phyloP scores from a whole-genome alignment of 2,329 filamentous ascomycete genomes.

The Pseudocercospora musae region DNA sequence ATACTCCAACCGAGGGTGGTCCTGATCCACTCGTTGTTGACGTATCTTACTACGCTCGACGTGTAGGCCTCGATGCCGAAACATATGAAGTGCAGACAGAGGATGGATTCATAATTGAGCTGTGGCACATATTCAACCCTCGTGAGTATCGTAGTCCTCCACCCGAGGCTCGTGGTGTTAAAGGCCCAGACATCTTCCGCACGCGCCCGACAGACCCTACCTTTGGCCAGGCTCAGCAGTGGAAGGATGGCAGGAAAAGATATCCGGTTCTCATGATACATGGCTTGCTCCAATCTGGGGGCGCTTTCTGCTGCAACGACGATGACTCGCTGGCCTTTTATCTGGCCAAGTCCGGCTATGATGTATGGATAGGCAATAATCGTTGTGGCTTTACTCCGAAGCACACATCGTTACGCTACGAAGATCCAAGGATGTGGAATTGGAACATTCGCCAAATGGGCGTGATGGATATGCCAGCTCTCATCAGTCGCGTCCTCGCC shows the following conservation, averaged over 20 bases:
- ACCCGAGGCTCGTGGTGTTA: slow-evolving; percentile 50
- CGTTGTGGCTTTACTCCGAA: slow-evolving; percentile 79
- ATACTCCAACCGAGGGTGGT: slow-evolving; percentile 72
- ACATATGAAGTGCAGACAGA: slow-evolving; percentile 83
- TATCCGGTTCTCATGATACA: slow-evolving; percentile 87
- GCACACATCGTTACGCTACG: slow-evolving; percentile 66
- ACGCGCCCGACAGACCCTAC: slow-evolving; percentile 20
- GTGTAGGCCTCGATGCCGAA: slow-evolving; percentile 84
- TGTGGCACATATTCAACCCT: slow-evolving; percentile 89
- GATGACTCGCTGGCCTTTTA: slow-evolving; percentile 88
- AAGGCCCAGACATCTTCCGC: slow-evolving; percentile 61
- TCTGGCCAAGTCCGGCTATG: slow-evolving; percentile 86
- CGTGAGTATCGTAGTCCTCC: slow-evolving; percentile 59
- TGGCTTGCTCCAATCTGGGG: slow-evolving; percentile 80
- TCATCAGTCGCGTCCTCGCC: slow-evolving; percentile 72
- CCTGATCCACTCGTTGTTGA: slow-evolving; percentile 75
- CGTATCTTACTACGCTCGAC: slow-evolving; percentile 74
- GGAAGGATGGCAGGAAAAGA: slow-evolving; percentile 46
- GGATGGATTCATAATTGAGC: slow-evolving; percentile 83
- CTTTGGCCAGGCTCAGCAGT: slow-evolving; percentile 36
- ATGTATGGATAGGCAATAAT: slow-evolving; percentile 95
- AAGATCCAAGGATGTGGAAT: slow-evolving; percentile 89
- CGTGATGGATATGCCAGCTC: slow-evolving; percentile 77
- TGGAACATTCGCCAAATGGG: slow-evolving; percentile 98
- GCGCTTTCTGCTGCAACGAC: slow-evolving; percentile 86